Percentiles rank a stretch among this genome's conserved stretches.
Conservation (phyloP, 1,139 yeast species). For the Diutina mesorugosa region DNA sequence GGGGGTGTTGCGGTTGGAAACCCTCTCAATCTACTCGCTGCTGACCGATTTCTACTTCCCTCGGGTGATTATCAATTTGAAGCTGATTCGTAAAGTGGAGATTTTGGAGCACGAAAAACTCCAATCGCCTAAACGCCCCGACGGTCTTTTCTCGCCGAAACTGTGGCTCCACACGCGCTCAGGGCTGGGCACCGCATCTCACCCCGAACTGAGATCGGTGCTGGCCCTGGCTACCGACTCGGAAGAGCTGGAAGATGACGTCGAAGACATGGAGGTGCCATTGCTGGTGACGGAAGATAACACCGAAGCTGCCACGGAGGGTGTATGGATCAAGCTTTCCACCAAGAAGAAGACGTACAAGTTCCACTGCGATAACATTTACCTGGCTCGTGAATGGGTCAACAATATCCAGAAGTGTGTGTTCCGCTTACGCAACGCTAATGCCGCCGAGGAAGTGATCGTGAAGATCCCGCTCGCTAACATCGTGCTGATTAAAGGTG, state of each 20-base stretch:
- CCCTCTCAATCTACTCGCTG: conserved; percentile 54
- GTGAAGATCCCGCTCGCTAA: conserved; percentile 65
- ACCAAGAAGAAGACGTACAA: conserved; percentile 49
- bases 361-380: conserved; percentile 62
- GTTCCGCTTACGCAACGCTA: conserved; percentile 49
- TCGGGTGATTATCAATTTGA: conserved; percentile 53
- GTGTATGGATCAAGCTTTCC: conserved; percentile 41
- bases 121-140: neutral
- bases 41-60: conserved; percentile 83
- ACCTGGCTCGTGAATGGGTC: conserved; percentile 72
- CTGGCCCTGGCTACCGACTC: neutral
- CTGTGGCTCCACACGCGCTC: neutral
- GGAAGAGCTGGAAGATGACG: neutral
- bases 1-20: conserved; percentile 64
- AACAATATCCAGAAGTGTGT: conserved; percentile 62
- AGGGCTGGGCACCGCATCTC: neutral
- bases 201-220: neutral
- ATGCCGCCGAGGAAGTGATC: conserved; percentile 60
- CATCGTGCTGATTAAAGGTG: conserved; percentile 48
- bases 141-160: neutral
- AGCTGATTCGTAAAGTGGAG: neutral
- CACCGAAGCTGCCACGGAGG: conserved; percentile 4
- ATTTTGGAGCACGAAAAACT: neutral
- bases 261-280: neutral
- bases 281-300: neutral